Evolutionary conservation across 805 yeast genomes (phyloP).

Genomic region (Nakazawaea siamensis): DNA sequence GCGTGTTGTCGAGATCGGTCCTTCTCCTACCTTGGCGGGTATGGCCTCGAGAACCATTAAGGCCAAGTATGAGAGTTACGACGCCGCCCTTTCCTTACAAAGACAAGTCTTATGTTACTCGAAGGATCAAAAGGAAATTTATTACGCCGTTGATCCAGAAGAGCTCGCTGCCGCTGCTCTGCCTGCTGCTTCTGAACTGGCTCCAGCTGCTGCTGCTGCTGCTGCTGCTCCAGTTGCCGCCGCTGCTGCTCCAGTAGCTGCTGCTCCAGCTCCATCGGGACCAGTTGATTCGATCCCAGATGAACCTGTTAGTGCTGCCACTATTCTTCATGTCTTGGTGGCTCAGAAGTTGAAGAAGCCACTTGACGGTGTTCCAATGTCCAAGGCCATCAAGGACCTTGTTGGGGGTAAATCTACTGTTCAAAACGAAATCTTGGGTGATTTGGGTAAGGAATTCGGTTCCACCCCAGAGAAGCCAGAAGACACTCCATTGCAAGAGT

Average conservation of each 20-base stretch:
- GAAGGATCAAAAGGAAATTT: constrained; percentile 92
- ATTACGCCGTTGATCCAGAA: constrained; percentile 82
- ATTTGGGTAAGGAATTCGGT: constrained; percentile 96
- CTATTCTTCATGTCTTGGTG: constrained; percentile 80
- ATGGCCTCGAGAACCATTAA: constrained; percentile 96
- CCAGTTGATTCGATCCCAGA: constrained; percentile 84
- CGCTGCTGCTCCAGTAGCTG: constrained; percentile 44
- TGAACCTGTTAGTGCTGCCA: constrained; percentile 79
- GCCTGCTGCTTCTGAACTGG: constrained; percentile 22
- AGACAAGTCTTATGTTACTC: constrained; percentile 95
- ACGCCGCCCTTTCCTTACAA: constrained; percentile 88
- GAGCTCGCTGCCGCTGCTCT: constrained; percentile 32
- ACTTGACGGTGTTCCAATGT: constrained; percentile 73
- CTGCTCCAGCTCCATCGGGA: constrained; percentile 66
- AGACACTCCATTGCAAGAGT: constrained; percentile 92
- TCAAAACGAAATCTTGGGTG: constrained; percentile 98
- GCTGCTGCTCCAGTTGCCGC: constrained; percentile 50
- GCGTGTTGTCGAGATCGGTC: constrained; percentile 97
- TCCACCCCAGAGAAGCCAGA: constrained; percentile 98
- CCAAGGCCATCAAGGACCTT: constrained; percentile 92
- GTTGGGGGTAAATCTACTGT: constrained; percentile 99
- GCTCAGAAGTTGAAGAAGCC: constrained; percentile 95
- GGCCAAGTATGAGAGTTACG: constrained; percentile 95
- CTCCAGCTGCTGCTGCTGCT: constrained; percentile 41
- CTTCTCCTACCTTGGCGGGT: constrained; percentile 97